Evolutionary conservation across 768 basidiomycete species (phyloP).

Genomic region (Trichaptum fuscoviolaceum): DNA sequence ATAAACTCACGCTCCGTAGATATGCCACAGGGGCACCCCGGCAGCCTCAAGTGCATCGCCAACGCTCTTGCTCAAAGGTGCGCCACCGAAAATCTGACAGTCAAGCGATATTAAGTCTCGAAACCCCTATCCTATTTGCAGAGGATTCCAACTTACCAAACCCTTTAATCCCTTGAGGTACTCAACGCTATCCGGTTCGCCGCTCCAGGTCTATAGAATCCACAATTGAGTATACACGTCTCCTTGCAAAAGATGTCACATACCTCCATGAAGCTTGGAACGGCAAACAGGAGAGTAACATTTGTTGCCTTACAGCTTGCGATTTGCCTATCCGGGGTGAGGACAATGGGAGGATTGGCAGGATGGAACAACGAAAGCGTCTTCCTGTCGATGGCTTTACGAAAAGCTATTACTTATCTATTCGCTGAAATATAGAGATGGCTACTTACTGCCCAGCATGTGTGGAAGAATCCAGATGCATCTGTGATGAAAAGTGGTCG

Average conservation of each 20-base stretch:
- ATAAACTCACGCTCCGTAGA: slow-evolving; percentile 34
- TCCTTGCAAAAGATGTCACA: neutral
- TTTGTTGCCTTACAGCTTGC: slow-evolving; percentile 10
- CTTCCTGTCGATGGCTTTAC: slow-evolving; percentile 13
- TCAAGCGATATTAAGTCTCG: neutral
- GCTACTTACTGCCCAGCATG: slow-evolving; percentile 9
- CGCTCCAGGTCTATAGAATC: slow-evolving; percentile 17
- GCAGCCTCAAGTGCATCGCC: slow-evolving; percentile 29
- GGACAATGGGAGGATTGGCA: slow-evolving; percentile 14
- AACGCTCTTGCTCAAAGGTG: slow-evolving; percentile 28
- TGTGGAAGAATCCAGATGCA: slow-evolving; percentile 8
- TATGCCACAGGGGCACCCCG: slow-evolving; percentile 27
- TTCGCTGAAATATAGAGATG: slow-evolving; percentile 3
- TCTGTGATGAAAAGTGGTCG: slow-evolving; percentile 3
- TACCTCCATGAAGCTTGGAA: slow-evolving; percentile 26
- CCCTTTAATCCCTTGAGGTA: slow-evolving; percentile 10
- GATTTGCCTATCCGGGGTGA: slow-evolving; percentile 20
- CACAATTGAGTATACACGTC: neutral
- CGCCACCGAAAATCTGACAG: slow-evolving; percentile 34
- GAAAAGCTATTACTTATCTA: slow-evolving; percentile 8
- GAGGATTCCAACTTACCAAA: slow-evolving; percentile 10
- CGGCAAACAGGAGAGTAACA: slow-evolving; percentile 12
- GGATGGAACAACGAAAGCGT: slow-evolving; percentile 20
- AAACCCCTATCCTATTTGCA: neutral
- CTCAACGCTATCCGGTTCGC: slow-evolving; percentile 9